These are phyloP conservation scores for Coemansia erecta DNA, from an alignment of 192 early-diverging fungal genomes.

Conservation along the genomic window DNA sequence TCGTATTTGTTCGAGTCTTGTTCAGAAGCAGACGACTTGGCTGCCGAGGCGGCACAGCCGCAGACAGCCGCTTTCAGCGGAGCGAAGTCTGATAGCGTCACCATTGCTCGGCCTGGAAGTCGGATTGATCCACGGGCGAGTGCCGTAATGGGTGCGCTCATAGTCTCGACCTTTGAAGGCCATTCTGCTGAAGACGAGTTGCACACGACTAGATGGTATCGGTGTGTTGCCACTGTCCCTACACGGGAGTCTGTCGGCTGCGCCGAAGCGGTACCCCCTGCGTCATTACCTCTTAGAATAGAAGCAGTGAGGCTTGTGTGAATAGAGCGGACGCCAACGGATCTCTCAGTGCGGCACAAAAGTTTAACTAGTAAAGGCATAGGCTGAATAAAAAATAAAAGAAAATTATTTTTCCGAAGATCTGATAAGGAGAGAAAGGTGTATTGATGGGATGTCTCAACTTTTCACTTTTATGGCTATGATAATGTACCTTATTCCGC, in stretches of 20 bases:
- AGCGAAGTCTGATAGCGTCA: slow-evolving; percentile 48
- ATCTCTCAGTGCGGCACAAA: too few species aligned
- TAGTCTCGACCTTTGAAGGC: slow-evolving; percentile 45
- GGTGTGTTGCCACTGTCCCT: slow-evolving; percentile 38
- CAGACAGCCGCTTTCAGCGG: slow-evolving; percentile 9
- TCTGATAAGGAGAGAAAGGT: too few species aligned
- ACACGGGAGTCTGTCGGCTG: slow-evolving; percentile 21
- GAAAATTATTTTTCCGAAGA: too few species aligned
- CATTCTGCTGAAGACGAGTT: slow-evolving; percentile 43
- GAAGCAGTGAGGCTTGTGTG: neutral
- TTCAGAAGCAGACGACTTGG: neutral
- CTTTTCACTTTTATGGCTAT: neutral
- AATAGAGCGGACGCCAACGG: too few species aligned
- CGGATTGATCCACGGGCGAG: slow-evolving; percentile 37
- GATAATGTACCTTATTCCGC: neutral
- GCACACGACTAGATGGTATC: slow-evolving; percentile 45
- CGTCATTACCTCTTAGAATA: neutral
- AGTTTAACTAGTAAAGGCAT: too few species aligned
- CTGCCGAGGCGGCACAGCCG: neutral
- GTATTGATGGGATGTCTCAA: neutral
- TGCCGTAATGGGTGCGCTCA: slow-evolving; percentile 33
- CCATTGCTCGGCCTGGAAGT: slow-evolving; percentile 43
- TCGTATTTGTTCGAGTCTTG: slow-evolving; percentile 11
- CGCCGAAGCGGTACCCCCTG: neutral
- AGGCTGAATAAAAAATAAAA: too few species aligned